Base-by-base conservation (phyloP, 176 grass and related monocot genomes). In the Leersia perrieri region DNA sequence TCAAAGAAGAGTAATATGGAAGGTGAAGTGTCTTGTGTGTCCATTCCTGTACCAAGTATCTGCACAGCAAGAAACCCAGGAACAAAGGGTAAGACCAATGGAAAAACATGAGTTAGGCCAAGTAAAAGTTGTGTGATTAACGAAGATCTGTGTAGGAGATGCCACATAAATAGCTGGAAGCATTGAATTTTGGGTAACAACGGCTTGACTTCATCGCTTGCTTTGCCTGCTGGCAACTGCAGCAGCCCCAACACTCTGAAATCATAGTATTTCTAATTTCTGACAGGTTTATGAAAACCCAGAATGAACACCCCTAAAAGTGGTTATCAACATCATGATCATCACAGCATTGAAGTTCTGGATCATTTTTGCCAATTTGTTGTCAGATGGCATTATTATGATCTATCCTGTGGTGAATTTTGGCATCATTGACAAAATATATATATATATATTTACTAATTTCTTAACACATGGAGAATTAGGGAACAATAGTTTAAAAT, bases 11-110 rank as follows among this genome's bases (percentile, higher is more conserved):
- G 80, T 31, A 94, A 87, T 88, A 98, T 87, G 63, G 95, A 98
- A 60, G 95, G 92, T 1, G 90, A 92, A 31, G 95, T 98, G 74
- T 98, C 92, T 51, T 98, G 95, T 72, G 95, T 98, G 70, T 98
- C 95, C 95, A 98, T 98, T 78, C 95, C 95, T 70, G 95, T 98
- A 74, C 95, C 95, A 45, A 98, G 78, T 68, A 98, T 94, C 95
- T 98, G 77, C 53, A 36, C 22, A 74, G 29, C 28, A 88, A 82
- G 68, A 80, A 33, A 1, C 14, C 53, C n/a, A 58, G 6, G 25
- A 58, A 2, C 74, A 70, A 16, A 72, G 69, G 44, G 23, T 82
- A 18, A 64, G 41, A 72, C n/a, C 67, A 20, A 64, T 69, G 66
- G 60, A 15, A 63, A 41, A 18, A 57, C 22, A 63, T 40, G 65